Evolutionary conservation across 371 early-diverging fungal species (phyloP), one percentile per base, ranked within the genome.

Genomic region (Actinomortierella wolfii): DNA sequence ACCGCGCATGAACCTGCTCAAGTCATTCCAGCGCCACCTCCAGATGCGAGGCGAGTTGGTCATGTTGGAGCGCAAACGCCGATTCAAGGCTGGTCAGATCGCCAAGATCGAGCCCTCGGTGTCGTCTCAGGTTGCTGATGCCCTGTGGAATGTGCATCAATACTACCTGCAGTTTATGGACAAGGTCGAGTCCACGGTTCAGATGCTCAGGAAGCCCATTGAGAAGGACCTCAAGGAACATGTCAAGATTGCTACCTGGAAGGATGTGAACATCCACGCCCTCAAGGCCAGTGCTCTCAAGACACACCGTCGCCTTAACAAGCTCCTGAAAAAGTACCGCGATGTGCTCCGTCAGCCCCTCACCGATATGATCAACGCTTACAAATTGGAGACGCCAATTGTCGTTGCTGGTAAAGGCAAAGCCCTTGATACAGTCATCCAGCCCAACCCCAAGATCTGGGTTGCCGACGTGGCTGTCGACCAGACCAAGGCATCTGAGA

Each of bases 241-340:
- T 68, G 97, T 97, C 49, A 92, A 93, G 78, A 91, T 98, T 59
- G 97, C 97, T 14, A 90, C 85, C 46, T 98, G 97, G 97, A 95
- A 95, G 78, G 99, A 98, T 77, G 90, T 96, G 42, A 98, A 96
- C 60, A 91, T 95, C n/a, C 90, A 90, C 61, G 95, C 98, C 0
- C 79, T 98, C 43, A 87, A 90, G 41, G 93, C 92, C 61, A 92
- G 93, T 78, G 95, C 97, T 2, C 87, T 87, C 50, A 90, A 91
- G 79, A 93, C 96, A 6, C 98, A 97, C 69, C 79, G 87, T 58
- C 94, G 95, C 28, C 79, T 98, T 46, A 83, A 90, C 77, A 96
- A 96, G 80, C 91, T 93, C 65, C 82, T 97, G 54, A 87, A 89
- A 46, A 92, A 93, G 68, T 96, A 95, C 77, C 82, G 92, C 17